Evolutionary conservation across 495 filamentous ascomycete species (phyloP).

Genomic region (Xanthoparmelia taractica): DNA sequence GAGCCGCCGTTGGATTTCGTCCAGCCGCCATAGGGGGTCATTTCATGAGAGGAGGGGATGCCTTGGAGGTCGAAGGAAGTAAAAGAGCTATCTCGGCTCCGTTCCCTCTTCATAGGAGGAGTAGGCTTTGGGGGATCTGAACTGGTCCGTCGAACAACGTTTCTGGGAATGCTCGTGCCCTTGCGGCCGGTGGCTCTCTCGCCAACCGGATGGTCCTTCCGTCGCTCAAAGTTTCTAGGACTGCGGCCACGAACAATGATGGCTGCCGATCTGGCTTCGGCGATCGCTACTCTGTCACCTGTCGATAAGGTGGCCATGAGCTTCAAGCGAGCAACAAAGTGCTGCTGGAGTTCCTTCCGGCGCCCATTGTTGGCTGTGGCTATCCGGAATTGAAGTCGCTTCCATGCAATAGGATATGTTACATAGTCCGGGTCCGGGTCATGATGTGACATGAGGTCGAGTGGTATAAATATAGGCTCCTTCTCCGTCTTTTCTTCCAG

Average conservation of each 20-base stretch:
- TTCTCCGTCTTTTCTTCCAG: constrained; percentile 55
- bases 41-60: constrained; percentile 13
- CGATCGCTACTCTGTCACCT: constrained; percentile 57
- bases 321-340: constrained; percentile 69
- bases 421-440: constrained; percentile 70
- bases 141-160: constrained; percentile 41
- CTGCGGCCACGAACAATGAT: constrained; percentile 73
- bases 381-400: constrained; percentile 83
- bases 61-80: constrained; percentile 28
- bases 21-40: constrained; percentile 26
- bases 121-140: constrained; percentile 41
- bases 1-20: constrained; percentile 32
- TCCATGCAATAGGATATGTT: constrained; percentile 83
- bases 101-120: constrained; percentile 47
- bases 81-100: neutral
- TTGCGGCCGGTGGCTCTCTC: constrained; percentile 62
- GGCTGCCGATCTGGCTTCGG: constrained; percentile 64
- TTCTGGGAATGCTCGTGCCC: constrained; percentile 31
- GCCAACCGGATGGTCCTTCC: constrained; percentile 68
- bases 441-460: constrained; percentile 66
- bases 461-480: constrained; percentile 57
- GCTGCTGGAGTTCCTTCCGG: constrained; percentile 72
- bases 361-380: constrained; percentile 82
- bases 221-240: constrained; percentile 69
- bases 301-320: constrained; percentile 64